These are phyloP conservation scores for Thymus mandschuricus DNA, from an alignment of 257 asterid genomes.

Conservation along the genomic window DNA sequence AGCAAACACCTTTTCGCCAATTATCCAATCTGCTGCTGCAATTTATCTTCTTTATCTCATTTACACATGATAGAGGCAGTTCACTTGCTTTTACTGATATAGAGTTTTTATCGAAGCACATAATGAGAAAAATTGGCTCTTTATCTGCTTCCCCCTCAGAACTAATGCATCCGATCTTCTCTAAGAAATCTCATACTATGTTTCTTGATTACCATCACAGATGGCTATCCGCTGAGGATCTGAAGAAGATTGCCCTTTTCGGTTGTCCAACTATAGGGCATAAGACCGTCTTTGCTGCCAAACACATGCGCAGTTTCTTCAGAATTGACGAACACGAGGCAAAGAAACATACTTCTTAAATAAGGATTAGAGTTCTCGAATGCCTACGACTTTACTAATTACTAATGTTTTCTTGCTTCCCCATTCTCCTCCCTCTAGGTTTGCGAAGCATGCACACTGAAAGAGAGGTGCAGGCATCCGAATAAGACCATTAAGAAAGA, in stretches of 20 bases:
- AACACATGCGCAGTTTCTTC: slow-evolving; percentile 69
- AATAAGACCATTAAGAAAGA: slow-evolving; percentile 43
- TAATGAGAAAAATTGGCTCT: background rate
- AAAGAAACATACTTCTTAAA: slow-evolving; percentile 28
- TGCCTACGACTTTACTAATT: slow-evolving; percentile 2
- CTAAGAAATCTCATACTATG: slow-evolving; percentile 14
- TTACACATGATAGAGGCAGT: background rate
- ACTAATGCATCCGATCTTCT: slow-evolving; percentile 5
- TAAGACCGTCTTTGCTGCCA: slow-evolving; percentile 54
- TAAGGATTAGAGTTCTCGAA: slow-evolving; percentile 19
- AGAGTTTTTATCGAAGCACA: background rate
- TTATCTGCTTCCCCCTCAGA: background rate
- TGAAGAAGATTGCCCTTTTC: slow-evolving; percentile 69
- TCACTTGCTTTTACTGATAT: slow-evolving; percentile 1
- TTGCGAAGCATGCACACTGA: slow-evolving; percentile 64
- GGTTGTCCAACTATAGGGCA: slow-evolving; percentile 77
- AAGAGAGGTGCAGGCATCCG: slow-evolving; percentile 55
- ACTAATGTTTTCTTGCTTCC: slow-evolving; percentile 1
- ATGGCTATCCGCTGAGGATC: slow-evolving; percentile 88
- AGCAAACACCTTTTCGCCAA: background rate
- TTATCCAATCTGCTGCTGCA: background rate
- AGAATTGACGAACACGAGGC: slow-evolving; percentile 66
- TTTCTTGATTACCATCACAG: slow-evolving; percentile 47
- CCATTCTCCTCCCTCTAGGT: slow-evolving; percentile 49
- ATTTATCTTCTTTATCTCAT: background rate